phyloP scores from a whole-genome alignment of 345 rosid species.

The Hypericum androsaemum region DNA sequence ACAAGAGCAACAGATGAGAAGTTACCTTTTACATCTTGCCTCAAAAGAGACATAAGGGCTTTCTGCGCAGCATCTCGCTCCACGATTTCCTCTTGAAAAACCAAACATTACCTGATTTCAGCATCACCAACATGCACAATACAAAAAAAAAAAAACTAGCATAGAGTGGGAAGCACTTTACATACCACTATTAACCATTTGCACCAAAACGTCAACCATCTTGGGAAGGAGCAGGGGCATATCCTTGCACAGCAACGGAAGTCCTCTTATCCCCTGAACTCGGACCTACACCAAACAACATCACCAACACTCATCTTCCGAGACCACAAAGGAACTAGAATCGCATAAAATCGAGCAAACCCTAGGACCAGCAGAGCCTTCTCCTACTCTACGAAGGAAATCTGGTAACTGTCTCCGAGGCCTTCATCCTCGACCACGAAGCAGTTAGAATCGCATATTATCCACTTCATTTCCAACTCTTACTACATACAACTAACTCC shows the following conservation, averaged over 20 bases:
- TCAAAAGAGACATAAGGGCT: constrained; percentile 85
- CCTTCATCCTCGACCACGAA: too few species aligned
- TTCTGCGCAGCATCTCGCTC: constrained; percentile 98
- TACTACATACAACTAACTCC: too few species aligned
- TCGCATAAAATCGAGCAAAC: neutral
- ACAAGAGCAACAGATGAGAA: too few species aligned
- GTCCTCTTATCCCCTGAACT: constrained; percentile 94
- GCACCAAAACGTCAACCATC: constrained; percentile 81
- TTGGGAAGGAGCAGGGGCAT: constrained; percentile 64
- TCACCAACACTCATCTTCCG: neutral
- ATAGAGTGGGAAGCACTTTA: constrained; percentile 4
- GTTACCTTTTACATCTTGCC: constrained; percentile 97
- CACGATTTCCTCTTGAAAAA: constrained; percentile 61
- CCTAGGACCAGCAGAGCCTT: neutral
- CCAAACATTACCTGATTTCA: neutral
- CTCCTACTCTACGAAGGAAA: too few species aligned
- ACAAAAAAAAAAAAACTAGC: neutral
- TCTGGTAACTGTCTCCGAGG: too few species aligned
- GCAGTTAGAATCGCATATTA: too few species aligned
- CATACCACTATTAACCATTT: constrained; percentile 66
- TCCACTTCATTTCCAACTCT: too few species aligned
- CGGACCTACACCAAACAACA: constrained; percentile 51
- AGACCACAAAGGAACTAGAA: neutral
- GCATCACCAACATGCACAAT: constrained; percentile 3
- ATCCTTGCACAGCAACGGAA: constrained; percentile 93